These are phyloP conservation scores for Lasiosphaeriaceae sp. DNA, from an alignment of 495 filamentous ascomycete genomes.

Conservation along the genomic window DNA sequence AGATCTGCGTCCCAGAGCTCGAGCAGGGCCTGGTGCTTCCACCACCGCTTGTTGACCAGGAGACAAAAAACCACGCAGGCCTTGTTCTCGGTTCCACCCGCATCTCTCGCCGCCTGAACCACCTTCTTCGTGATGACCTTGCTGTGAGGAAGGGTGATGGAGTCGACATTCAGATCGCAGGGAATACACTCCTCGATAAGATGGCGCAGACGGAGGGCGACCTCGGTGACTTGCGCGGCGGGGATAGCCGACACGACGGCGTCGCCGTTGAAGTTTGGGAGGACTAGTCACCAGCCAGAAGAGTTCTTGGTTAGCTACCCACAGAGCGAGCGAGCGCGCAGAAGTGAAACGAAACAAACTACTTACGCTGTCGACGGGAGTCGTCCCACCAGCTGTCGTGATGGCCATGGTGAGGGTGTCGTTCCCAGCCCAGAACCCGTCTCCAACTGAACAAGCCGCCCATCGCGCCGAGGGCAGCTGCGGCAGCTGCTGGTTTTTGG, in stretches of 20 bases:
- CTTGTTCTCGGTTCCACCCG: conserved; percentile 70
- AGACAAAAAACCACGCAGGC: conserved; percentile 81
- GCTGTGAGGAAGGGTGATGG: conserved; percentile 74
- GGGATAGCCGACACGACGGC: conserved; percentile 58
- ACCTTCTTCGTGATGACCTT: conserved; percentile 77
- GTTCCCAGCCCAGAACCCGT: conserved; percentile 41
- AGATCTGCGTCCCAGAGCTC: conserved; percentile 92
- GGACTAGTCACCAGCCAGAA: conserved; percentile 36
- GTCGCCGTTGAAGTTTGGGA: conserved; percentile 57
- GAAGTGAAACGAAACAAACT: background rate
- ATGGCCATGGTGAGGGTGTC: conserved; percentile 28
- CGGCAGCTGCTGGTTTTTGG: background rate
- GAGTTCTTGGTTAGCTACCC: conserved; percentile 13
- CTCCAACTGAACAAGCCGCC: conserved; percentile 33
- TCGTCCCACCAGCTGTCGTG: conserved; percentile 37
- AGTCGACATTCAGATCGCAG: conserved; percentile 72
- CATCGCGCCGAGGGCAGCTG: conserved; percentile 12
- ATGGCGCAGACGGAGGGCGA: conserved; percentile 84
- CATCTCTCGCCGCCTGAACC: conserved; percentile 69
- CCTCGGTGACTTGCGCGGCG: conserved; percentile 70
- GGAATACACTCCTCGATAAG: conserved; percentile 85
- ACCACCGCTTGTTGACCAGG: conserved; percentile 88
- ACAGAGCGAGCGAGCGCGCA: background rate
- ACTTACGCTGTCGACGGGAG: conserved; percentile 37
- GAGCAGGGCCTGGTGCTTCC: conserved; percentile 68